A percentile compares a stretch with the other conserved stretches of the same genome.
Conservation (phyloP, 1,284 basidiomycete species). For the Porogramme epimiltina region DNA sequence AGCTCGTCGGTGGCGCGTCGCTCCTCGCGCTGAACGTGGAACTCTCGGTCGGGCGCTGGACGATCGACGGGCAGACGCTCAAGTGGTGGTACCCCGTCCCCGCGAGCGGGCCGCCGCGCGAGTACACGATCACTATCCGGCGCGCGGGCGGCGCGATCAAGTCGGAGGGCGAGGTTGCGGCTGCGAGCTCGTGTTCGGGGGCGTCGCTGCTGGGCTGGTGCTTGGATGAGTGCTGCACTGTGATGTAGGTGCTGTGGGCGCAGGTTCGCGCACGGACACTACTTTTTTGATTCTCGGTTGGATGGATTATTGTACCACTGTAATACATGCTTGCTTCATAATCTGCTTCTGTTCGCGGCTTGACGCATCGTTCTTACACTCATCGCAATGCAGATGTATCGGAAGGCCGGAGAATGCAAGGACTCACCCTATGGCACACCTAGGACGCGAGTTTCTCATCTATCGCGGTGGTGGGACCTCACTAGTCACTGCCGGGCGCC, state of each 20-base stretch:
- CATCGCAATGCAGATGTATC: too few species aligned
- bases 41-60: conserved; percentile 70
- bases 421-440: too few species aligned
- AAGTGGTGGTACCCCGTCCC: conserved; percentile 88
- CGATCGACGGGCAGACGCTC: conserved; percentile 70
- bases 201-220: neutral
- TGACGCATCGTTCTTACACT: too few species aligned
- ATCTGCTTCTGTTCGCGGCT: too few species aligned
- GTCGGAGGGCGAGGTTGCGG: conserved; percentile 19
- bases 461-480: too few species aligned
- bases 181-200: conserved; percentile 1
- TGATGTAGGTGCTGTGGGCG: neutral
- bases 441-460: too few species aligned
- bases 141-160: conserved; percentile 66
- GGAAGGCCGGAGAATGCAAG: too few species aligned
- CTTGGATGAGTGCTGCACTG: neutral
- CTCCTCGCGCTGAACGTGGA: conserved; percentile 46
- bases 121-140: conserved; percentile 69
- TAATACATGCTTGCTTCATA: too few species aligned
- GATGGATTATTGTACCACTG: too few species aligned
- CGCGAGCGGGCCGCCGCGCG: conserved; percentile 42
- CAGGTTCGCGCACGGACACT: too few species aligned
- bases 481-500: too few species aligned
- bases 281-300: too few species aligned
- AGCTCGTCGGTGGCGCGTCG: conserved; percentile 8